phyloP scores from a whole-genome alignment of 345 rosid genomes.

The Schrenkiella parvula region DNA sequence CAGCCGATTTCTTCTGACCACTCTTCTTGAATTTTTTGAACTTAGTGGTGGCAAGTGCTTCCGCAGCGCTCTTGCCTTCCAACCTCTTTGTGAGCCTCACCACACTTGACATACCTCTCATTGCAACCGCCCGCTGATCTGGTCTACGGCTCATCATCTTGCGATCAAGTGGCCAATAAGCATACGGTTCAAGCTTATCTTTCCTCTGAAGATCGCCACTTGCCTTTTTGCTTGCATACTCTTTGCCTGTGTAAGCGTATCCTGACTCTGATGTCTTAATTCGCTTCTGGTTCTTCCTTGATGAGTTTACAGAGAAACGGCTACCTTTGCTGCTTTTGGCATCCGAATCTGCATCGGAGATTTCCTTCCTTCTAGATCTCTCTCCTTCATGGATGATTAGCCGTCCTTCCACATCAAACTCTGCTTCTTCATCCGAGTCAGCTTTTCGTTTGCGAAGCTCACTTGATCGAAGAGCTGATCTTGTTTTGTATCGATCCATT shows the following conservation, averaged over 20 bases:
- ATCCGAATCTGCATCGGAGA: constrained; percentile 46
- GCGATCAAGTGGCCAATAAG: constrained; percentile 96
- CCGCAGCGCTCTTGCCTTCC: constrained; percentile 62
- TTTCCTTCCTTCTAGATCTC: constrained; percentile 41
- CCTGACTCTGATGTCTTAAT: constrained; percentile 69
- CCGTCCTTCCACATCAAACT: constrained; percentile 81
- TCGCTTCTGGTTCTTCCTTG: constrained; percentile 61
- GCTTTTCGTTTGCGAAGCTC: constrained; percentile 49
- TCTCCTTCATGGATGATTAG: constrained; percentile 57
- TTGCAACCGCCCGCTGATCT: constrained; percentile 79
- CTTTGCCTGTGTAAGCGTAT: constrained; percentile 84
- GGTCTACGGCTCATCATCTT: constrained; percentile 96
- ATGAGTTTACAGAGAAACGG: constrained; percentile 39
- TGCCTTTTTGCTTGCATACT: constrained; percentile 85
- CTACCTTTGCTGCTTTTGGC: constrained; percentile 58
- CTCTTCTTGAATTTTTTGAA: constrained; percentile 25
- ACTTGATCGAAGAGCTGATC: constrained; percentile 69
- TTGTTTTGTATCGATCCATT: constrained; percentile 70
- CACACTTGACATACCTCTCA: constrained; percentile 83
- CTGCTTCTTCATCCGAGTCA: constrained; percentile 79
- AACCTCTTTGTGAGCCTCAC: constrained; percentile 71
- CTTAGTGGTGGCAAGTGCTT: constrained; percentile 31
- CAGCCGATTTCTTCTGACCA: constrained; percentile 30
- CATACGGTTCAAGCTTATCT: constrained; percentile 91
- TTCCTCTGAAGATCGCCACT: constrained; percentile 82